Evolutionary conservation across 768 basidiomycete species (phyloP).

Genomic region (Gymnopilus dilepis): DNA sequence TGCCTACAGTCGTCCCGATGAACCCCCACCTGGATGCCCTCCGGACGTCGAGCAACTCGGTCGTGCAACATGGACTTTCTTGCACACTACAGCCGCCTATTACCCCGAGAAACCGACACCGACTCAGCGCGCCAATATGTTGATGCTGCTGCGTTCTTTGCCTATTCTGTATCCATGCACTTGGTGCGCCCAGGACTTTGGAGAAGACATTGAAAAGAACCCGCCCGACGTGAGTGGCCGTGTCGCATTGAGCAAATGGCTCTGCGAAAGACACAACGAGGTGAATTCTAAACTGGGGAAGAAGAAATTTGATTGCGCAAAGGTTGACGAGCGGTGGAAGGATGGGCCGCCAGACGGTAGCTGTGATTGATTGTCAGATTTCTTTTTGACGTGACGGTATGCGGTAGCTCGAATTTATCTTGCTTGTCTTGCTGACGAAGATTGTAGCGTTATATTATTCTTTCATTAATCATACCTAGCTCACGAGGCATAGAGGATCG

Average conservation of each 20-base stretch:
- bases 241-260: conserved; percentile 75
- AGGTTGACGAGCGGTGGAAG: conserved; percentile 89
- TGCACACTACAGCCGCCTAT: conserved; percentile 95
- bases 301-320: conserved; percentile 78
- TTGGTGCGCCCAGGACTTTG: conserved; percentile 85
- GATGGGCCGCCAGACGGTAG: conserved; percentile 88
- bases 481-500: no score
- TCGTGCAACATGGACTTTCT: conserved; percentile 94
- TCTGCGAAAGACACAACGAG: conserved; percentile 92
- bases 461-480: no score
- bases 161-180: conserved; percentile 89
- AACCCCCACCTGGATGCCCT: conserved; percentile 74
- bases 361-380: conserved; percentile 75
- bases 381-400: no score
- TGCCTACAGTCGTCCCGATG: conserved; percentile 32
- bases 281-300: conserved; percentile 91
- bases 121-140: conserved; percentile 83
- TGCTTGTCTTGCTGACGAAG: no score
- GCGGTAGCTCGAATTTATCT: no score
- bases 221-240: conserved; percentile 84
- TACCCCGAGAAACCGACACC: conserved; percentile 85
- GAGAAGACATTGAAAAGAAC: conserved; percentile 62
- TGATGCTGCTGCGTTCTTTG: conserved; percentile 74
- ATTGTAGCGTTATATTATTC: no score
- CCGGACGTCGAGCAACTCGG: conserved; percentile 91